phyloP scores from a whole-genome alignment of 2,329 filamentous ascomycete genomes.

The Ascochyta koolunga region DNA sequence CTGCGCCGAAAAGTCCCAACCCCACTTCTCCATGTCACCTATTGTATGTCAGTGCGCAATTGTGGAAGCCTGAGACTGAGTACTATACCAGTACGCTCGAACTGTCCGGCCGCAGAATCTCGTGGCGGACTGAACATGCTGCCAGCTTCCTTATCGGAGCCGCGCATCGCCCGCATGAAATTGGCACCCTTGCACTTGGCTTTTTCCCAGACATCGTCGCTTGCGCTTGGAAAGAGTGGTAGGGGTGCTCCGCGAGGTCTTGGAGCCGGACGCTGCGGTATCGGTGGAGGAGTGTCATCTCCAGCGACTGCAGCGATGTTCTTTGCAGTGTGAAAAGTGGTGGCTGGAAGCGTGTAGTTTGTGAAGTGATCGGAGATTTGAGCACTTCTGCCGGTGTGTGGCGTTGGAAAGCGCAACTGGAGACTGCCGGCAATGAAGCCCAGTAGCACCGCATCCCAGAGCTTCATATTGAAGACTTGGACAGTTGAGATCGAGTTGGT shows the following conservation, averaged over 20 bases:
- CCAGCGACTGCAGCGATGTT: neutral
- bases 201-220: constrained; percentile 2
- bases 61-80: neutral
- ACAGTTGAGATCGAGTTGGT: neutral
- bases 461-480: neutral
- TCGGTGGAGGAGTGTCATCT: neutral
- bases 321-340: neutral
- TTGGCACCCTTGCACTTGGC: constrained; percentile 7
- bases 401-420: neutral
- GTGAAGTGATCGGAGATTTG: neutral
- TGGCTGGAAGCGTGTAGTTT: neutral
- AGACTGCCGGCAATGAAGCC: neutral
- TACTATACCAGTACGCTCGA: neutral
- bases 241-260: neutral
- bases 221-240: neutral
- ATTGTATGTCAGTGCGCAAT: neutral
- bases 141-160: constrained; percentile 3
- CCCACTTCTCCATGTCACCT: constrained; percentile 1
- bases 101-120: neutral
- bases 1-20: neutral
- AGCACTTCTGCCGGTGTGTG: neutral
- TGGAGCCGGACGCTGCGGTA: neutral
- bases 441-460: neutral
- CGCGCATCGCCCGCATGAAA: constrained; percentile 1
- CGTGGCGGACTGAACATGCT: neutral